Base-by-base conservation (phyloP, 2,329 filamentous ascomycete genomes). In the Ceratocystiopsis sp. region DNA sequence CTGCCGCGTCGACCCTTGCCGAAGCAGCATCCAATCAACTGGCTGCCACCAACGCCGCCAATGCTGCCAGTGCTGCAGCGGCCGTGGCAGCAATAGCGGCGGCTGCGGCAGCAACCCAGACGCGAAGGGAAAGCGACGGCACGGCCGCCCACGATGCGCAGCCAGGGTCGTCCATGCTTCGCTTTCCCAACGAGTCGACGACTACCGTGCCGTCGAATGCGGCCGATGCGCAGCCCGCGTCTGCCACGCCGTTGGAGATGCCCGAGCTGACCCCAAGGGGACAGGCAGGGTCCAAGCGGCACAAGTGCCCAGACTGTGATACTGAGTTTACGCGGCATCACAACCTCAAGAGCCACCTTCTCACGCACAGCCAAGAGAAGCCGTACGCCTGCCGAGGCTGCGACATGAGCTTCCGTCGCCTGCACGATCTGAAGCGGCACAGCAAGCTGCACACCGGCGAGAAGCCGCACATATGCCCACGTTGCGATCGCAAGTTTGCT, bases 321-420 rank as follows among this genome's bases (percentile, higher is more conserved):
- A 95, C 91, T 6, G 91, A 94, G 55, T 98, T 98, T 53, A 98
- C 91, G 25, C 77, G 91, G 38, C 91, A 96, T 57, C 91, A 96
- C 59, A 96, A 98, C 55, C 73, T 96, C 25, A 98, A 96, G 64
- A 95, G 86, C 52, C 91, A 98, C 63, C 72, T 98, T 45, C 74
- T 98, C 57, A 96, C 91, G 0, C 91, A 96, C 61, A 95, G 87
- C 55, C 89, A 98, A 67, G 91, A 98, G 61, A 98, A 98, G 62
- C 91, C 91, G 0, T 98, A 91, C 56, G 75, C 91, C 25, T 98
- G 91, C 57, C 79, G 84, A 48, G 85, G 84, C n/a, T 98, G 91
- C 59, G 76, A 89, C 53, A 84, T 91, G 60, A 78, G 89, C 42
- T 98, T 98, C 61, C 76, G 91, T 44, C 78, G 91, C 49, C 68